Evolutionary conservation across 805 yeast species (phyloP).

Genomic region (Lipomyces sp.): DNA sequence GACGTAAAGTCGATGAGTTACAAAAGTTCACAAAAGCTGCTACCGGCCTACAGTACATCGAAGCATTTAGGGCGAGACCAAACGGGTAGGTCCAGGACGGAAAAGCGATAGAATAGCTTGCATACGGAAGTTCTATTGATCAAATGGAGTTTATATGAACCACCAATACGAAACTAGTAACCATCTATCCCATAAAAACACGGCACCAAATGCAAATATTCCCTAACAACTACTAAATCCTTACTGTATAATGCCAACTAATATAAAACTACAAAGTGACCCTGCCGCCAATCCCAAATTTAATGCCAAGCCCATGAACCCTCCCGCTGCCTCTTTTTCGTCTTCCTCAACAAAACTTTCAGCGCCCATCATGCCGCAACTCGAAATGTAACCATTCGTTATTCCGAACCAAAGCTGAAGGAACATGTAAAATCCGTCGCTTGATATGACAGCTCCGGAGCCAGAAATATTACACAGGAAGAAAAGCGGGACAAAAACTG

Average conservation of each 20-base stretch:
- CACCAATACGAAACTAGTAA: neutral
- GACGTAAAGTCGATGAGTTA: slow-evolving; percentile 5
- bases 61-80: slow-evolving; percentile 27
- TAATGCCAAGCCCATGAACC: slow-evolving; percentile 80
- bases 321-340: slow-evolving; percentile 92
- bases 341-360: slow-evolving; percentile 63
- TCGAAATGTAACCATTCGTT: slow-evolving; percentile 83
- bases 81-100: slow-evolving; percentile 4
- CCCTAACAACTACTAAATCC: neutral
- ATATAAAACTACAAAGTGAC: slow-evolving; percentile 67
- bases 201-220: slow-evolving; percentile 2
- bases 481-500: slow-evolving; percentile 71
- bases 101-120: neutral
- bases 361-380: slow-evolving; percentile 79
- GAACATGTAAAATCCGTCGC: slow-evolving; percentile 69
- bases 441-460: slow-evolving; percentile 48
- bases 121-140: neutral
- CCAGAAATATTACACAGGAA: slow-evolving; percentile 65
- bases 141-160: neutral
- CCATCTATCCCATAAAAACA: slow-evolving; percentile 4
- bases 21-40: slow-evolving; percentile 15
- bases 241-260: slow-evolving; percentile 30
- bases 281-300: slow-evolving; percentile 82
- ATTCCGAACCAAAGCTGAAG: slow-evolving; percentile 81
- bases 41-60: slow-evolving; percentile 32